phyloP scores from a whole-genome alignment of 148 eudicot genomes.

The Spergularia bocconei region DNA sequence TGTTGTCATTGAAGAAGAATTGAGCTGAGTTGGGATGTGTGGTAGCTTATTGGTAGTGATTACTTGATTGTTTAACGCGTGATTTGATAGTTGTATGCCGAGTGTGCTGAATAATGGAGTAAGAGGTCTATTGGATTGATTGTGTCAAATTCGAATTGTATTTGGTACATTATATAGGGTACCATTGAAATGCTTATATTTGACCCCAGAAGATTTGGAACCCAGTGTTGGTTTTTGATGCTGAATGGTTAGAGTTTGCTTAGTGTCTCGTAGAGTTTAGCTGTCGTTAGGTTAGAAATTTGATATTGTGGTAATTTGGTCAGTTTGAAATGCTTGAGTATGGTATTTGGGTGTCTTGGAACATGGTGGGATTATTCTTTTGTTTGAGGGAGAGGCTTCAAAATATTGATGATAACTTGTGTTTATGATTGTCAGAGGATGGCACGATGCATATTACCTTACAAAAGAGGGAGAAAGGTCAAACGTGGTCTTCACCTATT shows the following conservation, averaged over 20 bases:
- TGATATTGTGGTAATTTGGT: not conserved
- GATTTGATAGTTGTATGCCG: not conserved
- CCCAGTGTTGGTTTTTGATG: not conserved
- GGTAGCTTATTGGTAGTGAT: not conserved
- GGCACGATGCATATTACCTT: conserved; percentile 81
- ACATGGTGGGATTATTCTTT: not conserved
- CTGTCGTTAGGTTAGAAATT: not conserved
- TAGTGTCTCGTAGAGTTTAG: not conserved
- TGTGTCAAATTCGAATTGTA: not conserved
- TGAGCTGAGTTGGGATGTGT: not conserved
- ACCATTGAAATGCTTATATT: not conserved
- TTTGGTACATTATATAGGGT: not conserved
- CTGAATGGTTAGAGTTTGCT: not conserved
- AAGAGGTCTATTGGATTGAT: not conserved
- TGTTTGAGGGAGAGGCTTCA: not conserved
- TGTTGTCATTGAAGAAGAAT: not conserved
- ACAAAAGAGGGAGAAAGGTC: conserved; percentile 95
- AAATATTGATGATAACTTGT: not conserved
- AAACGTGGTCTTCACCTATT: conserved; percentile 90
- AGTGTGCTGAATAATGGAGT: not conserved
- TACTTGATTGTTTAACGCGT: not conserved
- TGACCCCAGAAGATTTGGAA: not conserved
- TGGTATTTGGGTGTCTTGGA: not conserved
- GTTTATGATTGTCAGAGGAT: conserved; percentile 59
- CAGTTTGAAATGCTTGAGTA: not conserved